Percentiles rank a stretch among this genome's conserved stretches.
phyloP scores from a whole-genome alignment of 208 protist species.

The Lotmaria passim region DNA sequence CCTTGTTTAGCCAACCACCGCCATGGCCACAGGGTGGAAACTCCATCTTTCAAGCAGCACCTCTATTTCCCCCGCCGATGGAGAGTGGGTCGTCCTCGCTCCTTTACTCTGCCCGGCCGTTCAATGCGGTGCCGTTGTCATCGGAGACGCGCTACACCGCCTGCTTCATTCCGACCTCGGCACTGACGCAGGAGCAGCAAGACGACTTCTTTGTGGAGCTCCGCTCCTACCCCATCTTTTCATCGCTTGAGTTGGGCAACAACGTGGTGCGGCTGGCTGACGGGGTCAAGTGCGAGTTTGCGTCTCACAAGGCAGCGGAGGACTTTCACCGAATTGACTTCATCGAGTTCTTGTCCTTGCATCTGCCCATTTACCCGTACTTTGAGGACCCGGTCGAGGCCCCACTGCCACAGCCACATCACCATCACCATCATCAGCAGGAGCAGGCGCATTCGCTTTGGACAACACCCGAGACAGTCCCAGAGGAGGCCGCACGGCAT shows the following conservation, averaged over 20 bases:
- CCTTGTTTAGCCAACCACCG: constrained; percentile 1
- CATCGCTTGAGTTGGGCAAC: constrained; percentile 24
- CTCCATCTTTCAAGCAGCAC: neutral
- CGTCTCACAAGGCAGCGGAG: constrained; percentile 30
- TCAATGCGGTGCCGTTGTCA: neutral
- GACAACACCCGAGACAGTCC: neutral
- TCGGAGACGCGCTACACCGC: constrained; percentile 18
- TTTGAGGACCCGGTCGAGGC: constrained; percentile 1
- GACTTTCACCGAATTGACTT: constrained; percentile 45
- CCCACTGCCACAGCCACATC: neutral
- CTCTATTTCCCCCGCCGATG: neutral
- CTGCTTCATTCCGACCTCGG: constrained; percentile 44
- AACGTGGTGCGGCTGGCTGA: constrained; percentile 23
- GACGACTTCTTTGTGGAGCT: constrained; percentile 37
- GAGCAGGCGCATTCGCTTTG: constrained; percentile 20
- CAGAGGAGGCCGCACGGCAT: neutral
- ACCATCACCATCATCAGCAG: constrained; percentile 1
- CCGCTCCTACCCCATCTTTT: constrained; percentile 39
- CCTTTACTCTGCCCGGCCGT: neutral
- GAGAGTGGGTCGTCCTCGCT: constrained; percentile 1
- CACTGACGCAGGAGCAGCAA: constrained; percentile 29
- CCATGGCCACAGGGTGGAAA: neutral
- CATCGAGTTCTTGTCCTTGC: constrained; percentile 34
- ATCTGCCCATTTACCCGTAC: constrained; percentile 35
- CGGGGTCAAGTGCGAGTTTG: constrained; percentile 42